Evolutionary conservation across 495 filamentous ascomycete genomes (phyloP).

Genomic region (Tuber melanosporum): DNA sequence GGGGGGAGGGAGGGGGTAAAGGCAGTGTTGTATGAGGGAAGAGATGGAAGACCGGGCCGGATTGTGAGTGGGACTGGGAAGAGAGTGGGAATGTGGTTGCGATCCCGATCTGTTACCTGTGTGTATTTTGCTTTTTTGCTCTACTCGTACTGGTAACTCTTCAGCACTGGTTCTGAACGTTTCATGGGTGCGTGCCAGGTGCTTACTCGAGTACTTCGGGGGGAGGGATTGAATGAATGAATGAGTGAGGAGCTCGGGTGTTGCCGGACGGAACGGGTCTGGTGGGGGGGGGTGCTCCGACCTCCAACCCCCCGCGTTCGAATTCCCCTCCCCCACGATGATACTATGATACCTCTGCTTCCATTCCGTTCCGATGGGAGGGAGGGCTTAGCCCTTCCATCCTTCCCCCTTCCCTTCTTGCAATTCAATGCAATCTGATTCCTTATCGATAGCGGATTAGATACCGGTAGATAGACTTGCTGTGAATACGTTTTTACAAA

Average conservation of each 20-base stretch:
- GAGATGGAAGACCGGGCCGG: slow-evolving; percentile 1
- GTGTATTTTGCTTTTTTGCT: neutral
- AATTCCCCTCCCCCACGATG: neutral
- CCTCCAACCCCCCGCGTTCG: neutral
- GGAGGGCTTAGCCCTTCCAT: neutral
- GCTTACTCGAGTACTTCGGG: neutral
- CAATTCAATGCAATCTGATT: neutral
- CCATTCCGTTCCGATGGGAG: slow-evolving; percentile 1
- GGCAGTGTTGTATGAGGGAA: neutral
- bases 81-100: neutral
- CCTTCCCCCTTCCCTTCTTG: neutral
- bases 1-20: too few relatives aligned
- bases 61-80: neutral
- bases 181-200: neutral
- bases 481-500: slow-evolving; percentile 5
- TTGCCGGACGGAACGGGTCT: slow-evolving; percentile 1
- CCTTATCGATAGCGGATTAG: slow-evolving; percentile 3
- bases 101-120: slow-evolving; percentile 5
- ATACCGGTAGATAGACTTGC: neutral
- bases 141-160: neutral
- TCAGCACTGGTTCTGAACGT: neutral
- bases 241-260: neutral
- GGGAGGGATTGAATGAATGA: neutral
- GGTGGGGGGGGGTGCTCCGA: neutral
- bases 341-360: neutral